Evolutionary conservation across 176 grass and related monocot genomes (phyloP), one percentile per base, ranked within the genome.

Genomic region (Guadua angustifolia): DNA sequence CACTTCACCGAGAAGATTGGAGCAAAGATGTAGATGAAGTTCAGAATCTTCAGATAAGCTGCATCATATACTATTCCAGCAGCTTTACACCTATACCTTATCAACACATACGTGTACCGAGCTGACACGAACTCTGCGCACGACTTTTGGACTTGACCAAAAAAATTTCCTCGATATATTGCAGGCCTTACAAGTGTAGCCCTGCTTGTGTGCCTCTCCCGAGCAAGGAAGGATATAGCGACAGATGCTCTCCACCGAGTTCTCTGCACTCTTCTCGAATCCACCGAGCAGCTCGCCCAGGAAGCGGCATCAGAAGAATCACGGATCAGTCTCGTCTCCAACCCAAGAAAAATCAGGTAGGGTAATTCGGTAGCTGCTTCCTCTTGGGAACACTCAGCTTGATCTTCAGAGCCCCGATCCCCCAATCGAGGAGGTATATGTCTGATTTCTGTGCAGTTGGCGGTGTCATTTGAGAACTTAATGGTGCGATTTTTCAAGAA

Each of bases 31-130:
- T 39, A 44, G 35, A 2, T 24, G 39, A 44, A 7, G 15, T 19
- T 57, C 24, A 82, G 24, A 61, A 19, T 59, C 16, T 59, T 39
- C 25, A 52, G 45, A 38, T 24, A 65, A 64, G 21, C 29, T 19
- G 9, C 46, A 24, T 66, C 60, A 55, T 19, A 21, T 8, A 52
- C 58, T 35, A 15, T 16, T 45, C 5, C 5, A 33, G 2, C 47
- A 44, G 15, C 67, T 71, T 58, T 72, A 71, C 67, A 72, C 38
- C 52, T 62, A 82, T 73, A 8, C 51, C 6, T 55, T 55, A 19
- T 3, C 68, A 59, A 61, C 80, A 12, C 53, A 46, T 19, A 61
- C 17, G 66, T 82, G 21, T 71, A 38, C 17, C 51, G 12, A 55
- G 9, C 38, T 81, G 63, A 69, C 47, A 56, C 47, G 79, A 68